Base-by-base conservation (phyloP, 1,284 basidiomycete species). In the Malassezia furfur region DNA sequence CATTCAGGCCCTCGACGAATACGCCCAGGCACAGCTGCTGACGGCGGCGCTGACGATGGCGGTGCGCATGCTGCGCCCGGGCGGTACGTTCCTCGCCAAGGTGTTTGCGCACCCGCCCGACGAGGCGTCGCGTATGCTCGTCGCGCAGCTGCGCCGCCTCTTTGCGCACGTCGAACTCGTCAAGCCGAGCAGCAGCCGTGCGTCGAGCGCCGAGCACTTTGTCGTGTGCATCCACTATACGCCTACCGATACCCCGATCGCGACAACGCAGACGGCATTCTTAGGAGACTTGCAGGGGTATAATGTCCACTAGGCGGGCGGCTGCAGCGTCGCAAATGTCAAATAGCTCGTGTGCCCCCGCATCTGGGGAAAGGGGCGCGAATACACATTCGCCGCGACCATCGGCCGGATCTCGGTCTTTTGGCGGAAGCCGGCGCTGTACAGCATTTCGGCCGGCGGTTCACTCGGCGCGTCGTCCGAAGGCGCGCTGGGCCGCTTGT, bases 1-100 rank as follows among this genome's bases (percentile, higher is more conserved):
- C 22, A 75, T 82, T 0, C 81, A 81, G 59, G 79, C 80, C 58
- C 74, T 82, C 19, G 81, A 82, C 68, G 80, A 80, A 30, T 81
- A 80, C 59, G 76, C 81, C 5, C 81, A 82, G 64, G 77, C 79
- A 0, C 80, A 81, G 61, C 76, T 82, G 0, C 70, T 82, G 1
- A 73, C 80, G 12, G 79, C 80, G 14, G 80, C 80, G 1, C 68
- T 80, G 11, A 79, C 80, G 11, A 78, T 82, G 37, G 79, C 80
- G 0, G 67, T 81, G 17, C 78, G 79, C 6, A 74, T 81, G 17
- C 77, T 82, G 35, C 76, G 78, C 5, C 75, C 76, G 0, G 76
- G 77, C 3, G 79, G 79, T 2, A 80, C 78, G 3, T 79, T 81
- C 54, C 76, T 81, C 52, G 80, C 81, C 66, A 82, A 82, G 65